Base-by-base conservation (phyloP, 176 grass and related monocot species). In the Paspalum vaginatum region DNA sequence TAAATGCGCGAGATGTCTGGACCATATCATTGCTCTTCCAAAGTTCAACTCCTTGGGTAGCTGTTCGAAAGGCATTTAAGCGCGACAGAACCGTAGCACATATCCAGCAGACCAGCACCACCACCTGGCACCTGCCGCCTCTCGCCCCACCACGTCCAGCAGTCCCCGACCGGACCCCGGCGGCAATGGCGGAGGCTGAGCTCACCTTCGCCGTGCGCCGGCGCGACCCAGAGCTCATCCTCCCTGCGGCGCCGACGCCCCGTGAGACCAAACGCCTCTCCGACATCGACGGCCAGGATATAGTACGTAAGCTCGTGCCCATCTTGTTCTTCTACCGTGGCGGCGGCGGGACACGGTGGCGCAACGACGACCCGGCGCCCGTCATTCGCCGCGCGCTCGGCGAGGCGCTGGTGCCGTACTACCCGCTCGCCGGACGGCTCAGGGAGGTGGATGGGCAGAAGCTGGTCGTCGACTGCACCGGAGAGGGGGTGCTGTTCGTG, bases 261-360 rank as follows among this genome's bases (percentile, higher is more conserved):
- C 61, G 52, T 0, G 81, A 93, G 66, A 61, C 70, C 13, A 93
- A 90, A 42, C 84, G 63, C 11, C 65, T 93, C 11, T 89, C 87
- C 41, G 91, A 93, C 77, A 84, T 89, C 72, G 91, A 93, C 45
- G 91, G 85, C 84, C 81, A n/a, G n/a, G n/a, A n/a, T n/a, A n/a
- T n/a, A n/a, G n/a, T n/a, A n/a, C n/a, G n/a, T n/a, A n/a, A n/a
- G n/a, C n/a, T n/a, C n/a, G n/a, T n/a, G n/a, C n/a, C n/a, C n/a
- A n/a, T n/a, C n/a, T n/a, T 77, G 39, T 26, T 80, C 39, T 47
- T 89, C 9, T 93, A 84, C 83, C 84, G 71, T 3, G 73, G 42
- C 25, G 25, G 41, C 7, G 17, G 25, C 10, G 8, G 49, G 0
- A 3, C 8, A 20, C 6, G 13, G 66, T 10, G 15, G 17, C 47